phyloP scores from a whole-genome alignment of 805 yeast species.

The Vanderwaltozyma yarrowii region DNA sequence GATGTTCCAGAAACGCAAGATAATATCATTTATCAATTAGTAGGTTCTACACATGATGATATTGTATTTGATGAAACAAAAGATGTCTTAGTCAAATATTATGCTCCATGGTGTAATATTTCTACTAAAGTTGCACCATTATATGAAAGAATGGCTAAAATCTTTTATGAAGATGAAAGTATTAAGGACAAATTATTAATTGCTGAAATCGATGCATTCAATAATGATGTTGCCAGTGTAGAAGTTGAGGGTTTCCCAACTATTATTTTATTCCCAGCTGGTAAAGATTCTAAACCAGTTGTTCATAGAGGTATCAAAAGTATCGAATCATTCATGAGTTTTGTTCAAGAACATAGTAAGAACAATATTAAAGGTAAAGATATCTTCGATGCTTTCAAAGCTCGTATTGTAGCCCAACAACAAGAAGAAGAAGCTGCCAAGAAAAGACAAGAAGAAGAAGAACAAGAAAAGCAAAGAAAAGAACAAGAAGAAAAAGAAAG shows the following conservation, averaged over 20 bases:
- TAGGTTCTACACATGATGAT: slow-evolving; percentile 72
- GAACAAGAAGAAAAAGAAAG: slow-evolving; percentile 5
- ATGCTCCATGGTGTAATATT: slow-evolving; percentile 98
- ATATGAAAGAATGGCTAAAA: slow-evolving; percentile 76
- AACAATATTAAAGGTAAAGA: slow-evolving; percentile 46
- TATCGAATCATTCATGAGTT: slow-evolving; percentile 56
- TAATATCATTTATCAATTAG: slow-evolving; percentile 62
- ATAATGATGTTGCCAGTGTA: slow-evolving; percentile 69
- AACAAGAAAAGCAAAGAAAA: slow-evolving; percentile 1
- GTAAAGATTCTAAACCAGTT: slow-evolving; percentile 56
- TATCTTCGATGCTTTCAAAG: slow-evolving; percentile 19
- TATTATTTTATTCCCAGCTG: slow-evolving; percentile 82
- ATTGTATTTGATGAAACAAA: slow-evolving; percentile 46
- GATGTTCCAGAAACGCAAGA: slow-evolving; percentile 78
- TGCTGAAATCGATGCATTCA: slow-evolving; percentile 85
- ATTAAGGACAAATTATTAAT: slow-evolving; percentile 49
- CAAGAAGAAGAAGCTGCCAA: slow-evolving; percentile 9
- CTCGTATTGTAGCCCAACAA: slow-evolving; percentile 7
- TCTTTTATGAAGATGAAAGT: slow-evolving; percentile 43
- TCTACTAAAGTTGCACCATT: slow-evolving; percentile 86
- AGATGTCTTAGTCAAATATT: slow-evolving; percentile 80
- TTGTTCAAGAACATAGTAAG: slow-evolving; percentile 61
- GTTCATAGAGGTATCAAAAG: slow-evolving; percentile 63
- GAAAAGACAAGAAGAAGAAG: slow-evolving; percentile 7
- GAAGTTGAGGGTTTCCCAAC: slow-evolving; percentile 90